Evolutionary conservation across 139 green algal species (phyloP), one percentile per base, ranked within the genome.

Genomic region (Parachlorella kessleri): DNA sequence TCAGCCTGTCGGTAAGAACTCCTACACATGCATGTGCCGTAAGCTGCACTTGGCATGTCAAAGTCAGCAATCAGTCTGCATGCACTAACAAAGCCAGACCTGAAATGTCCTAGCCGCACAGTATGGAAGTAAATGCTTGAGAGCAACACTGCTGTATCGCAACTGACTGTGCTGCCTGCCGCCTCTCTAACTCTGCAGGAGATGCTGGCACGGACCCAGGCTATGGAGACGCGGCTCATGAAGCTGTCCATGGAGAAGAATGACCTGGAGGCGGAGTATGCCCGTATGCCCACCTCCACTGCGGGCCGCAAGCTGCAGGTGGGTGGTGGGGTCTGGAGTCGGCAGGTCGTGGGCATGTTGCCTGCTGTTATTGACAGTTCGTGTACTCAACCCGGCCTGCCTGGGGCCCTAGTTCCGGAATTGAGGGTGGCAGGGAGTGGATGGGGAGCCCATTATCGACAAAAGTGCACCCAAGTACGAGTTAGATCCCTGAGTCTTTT

Each of bases 141-240:
- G n/a, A n/a, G n/a, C n/a, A n/a, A n/a, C n/a, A n/a, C n/a, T n/a
- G n/a, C n/a, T n/a, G n/a, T n/a, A n/a, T n/a, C n/a, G n/a, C n/a
- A n/a, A n/a, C n/a, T n/a, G n/a, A n/a, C n/a, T n/a, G n/a, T n/a
- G n/a, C n/a, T n/a, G n/a, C n/a, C n/a, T n/a, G n/a, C n/a, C n/a
- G n/a, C n/a, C n/a, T n/a, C n/a, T n/a, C n/a, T n/a, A n/a, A n/a
- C 32, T 5, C 0, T 75, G 66, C 82, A 85, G 74, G 81, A 87
- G 48, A 78, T 90, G 53, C 84, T 93, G 75, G 70, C 63, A 7
- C 68, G 59, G 24, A 88, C 78, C 14, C 78, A 87, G 54, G 67
- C 67, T 9, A 70, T 90, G 35, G 90, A 94, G 75, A 86, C 85
- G 37, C 59, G 75, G 41, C 86, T 94, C 59, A 83, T 93, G 79